These are phyloP conservation scores for Triglochin maritima DNA, from an alignment of 106 monocot species.

Conservation along the genomic window DNA sequence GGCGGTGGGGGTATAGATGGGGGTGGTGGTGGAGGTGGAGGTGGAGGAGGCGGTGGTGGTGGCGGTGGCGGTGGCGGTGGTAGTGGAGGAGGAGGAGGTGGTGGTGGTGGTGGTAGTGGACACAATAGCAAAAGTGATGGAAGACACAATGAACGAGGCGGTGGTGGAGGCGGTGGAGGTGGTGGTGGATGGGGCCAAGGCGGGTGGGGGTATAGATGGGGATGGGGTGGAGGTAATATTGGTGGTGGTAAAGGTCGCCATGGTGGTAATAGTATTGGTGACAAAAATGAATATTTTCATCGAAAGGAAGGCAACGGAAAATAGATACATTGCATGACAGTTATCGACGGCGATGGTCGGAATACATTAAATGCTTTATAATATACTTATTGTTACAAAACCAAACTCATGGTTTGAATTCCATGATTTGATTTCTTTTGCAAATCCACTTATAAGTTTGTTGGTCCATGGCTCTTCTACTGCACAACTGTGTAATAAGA, in stretches of 20 bases:
- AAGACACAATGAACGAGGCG: too few species aligned
- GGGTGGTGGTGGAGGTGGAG: background rate
- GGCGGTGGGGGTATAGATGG: background rate
- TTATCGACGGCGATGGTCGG: too few species aligned
- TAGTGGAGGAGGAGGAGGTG: slow-evolving; percentile 1
- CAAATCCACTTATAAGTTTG: too few species aligned
- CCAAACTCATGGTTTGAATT: too few species aligned
- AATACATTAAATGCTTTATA: too few species aligned
- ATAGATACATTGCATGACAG: too few species aligned
- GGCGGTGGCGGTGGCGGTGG: background rate
- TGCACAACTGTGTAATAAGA: too few species aligned
- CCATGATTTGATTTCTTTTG: too few species aligned
- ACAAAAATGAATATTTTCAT: background rate
- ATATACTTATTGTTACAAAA: too few species aligned
- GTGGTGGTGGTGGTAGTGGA: background rate
- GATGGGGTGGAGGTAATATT: background rate
- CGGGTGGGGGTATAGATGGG: background rate
- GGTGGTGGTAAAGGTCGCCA: background rate
- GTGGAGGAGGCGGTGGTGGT: background rate
- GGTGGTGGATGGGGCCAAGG: background rate
- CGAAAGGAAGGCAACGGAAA: too few species aligned
- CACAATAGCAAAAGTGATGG: too few species aligned
- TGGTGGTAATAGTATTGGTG: background rate
- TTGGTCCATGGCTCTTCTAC: too few species aligned
- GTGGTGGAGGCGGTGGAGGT: background rate